Evolutionary conservation across 768 basidiomycete species (phyloP).

Genomic region (Naganishia vishniacii): DNA sequence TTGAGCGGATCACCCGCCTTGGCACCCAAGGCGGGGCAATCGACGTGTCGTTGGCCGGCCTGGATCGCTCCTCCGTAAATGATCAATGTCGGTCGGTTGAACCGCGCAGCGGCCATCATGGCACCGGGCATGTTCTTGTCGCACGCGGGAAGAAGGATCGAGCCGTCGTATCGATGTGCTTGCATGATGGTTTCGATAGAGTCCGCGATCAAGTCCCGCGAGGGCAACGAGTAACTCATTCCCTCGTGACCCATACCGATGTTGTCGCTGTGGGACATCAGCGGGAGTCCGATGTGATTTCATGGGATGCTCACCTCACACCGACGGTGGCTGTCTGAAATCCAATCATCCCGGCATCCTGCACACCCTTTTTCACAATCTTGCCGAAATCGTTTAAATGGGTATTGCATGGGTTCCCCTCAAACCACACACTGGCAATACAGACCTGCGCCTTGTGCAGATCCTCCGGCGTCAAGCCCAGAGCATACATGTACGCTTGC

Average conservation of each 20-base stretch:
- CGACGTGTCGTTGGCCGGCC: slow-evolving; percentile 64
- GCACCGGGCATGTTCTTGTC: slow-evolving; percentile 63
- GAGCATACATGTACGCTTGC: slow-evolving; percentile 27
- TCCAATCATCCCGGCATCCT: slow-evolving; percentile 67
- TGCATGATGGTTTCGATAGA: slow-evolving; percentile 53
- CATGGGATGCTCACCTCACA: slow-evolving; percentile 62
- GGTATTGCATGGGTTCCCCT: slow-evolving; percentile 82
- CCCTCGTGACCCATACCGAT: slow-evolving; percentile 88
- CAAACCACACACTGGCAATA: slow-evolving; percentile 87
- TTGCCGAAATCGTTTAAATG: slow-evolving; percentile 74
- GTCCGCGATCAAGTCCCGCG: slow-evolving; percentile 73
- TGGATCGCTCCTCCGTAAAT: slow-evolving; percentile 80
- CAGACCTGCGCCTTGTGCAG: slow-evolving; percentile 85
- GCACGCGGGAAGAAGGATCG: slow-evolving; percentile 64
- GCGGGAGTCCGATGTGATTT: too few relatives aligned
- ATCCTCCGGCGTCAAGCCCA: slow-evolving; percentile 22
- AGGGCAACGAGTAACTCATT: slow-evolving; percentile 63
- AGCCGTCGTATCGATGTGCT: slow-evolving; percentile 71
- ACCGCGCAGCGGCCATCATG: slow-evolving; percentile 75
- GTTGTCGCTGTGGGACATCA: slow-evolving; percentile 57
- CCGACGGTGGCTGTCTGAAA: slow-evolving; percentile 80
- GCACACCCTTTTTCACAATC: slow-evolving; percentile 75
- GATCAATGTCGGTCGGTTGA: slow-evolving; percentile 81
- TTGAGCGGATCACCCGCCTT: slow-evolving; percentile 64
- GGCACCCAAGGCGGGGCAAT: slow-evolving; percentile 72